Conservation (phyloP, 2,329 filamentous ascomycete genomes). For the Cladosporium sp. region DNA sequence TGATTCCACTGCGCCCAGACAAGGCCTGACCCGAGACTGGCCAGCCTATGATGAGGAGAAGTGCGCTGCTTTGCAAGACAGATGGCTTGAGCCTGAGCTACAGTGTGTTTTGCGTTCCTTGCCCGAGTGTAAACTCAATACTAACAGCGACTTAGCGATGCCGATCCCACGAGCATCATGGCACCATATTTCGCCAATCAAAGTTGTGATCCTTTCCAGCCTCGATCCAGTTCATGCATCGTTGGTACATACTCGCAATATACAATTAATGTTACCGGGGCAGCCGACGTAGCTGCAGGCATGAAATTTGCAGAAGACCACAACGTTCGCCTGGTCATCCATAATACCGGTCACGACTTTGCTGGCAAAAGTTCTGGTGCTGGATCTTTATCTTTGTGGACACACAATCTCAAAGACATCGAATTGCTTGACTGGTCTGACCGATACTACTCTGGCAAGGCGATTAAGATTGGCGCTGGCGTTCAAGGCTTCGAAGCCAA, state of each 20-base stretch:
- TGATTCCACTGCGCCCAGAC: constrained; percentile 19
- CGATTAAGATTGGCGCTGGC: constrained; percentile 53
- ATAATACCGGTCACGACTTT: constrained; percentile 40
- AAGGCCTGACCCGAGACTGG: not conserved
- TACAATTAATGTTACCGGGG: constrained; percentile 25
- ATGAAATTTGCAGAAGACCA: constrained; percentile 42
- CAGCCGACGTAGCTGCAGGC: constrained; percentile 20
- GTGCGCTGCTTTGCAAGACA: not conserved
- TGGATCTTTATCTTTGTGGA: constrained; percentile 56
- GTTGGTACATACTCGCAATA: constrained; percentile 42
- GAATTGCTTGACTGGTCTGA: constrained; percentile 41
- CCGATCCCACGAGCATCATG: constrained; percentile 37
- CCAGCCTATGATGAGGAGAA: not conserved
- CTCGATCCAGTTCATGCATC: constrained; percentile 34
- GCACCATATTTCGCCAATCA: constrained; percentile 36
- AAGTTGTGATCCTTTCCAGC: constrained; percentile 40
- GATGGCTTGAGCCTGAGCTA: constrained; percentile 7
- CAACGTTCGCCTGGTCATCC: constrained; percentile 49
- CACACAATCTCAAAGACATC: constrained; percentile 50
- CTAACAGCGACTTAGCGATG: constrained; percentile 17
- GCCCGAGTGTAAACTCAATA: too few relatives aligned
- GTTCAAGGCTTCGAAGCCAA: constrained; percentile 50
- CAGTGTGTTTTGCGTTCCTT: not conserved
- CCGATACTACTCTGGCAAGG: constrained; percentile 45
- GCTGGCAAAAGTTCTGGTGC: constrained; percentile 59